A percentile compares a stretch with the other conserved stretches of the same genome.
These are phyloP conservation scores for Coccomyxa subellipsoidea DNA, from an alignment of 163 green algal species.

Conservation along the genomic window DNA sequence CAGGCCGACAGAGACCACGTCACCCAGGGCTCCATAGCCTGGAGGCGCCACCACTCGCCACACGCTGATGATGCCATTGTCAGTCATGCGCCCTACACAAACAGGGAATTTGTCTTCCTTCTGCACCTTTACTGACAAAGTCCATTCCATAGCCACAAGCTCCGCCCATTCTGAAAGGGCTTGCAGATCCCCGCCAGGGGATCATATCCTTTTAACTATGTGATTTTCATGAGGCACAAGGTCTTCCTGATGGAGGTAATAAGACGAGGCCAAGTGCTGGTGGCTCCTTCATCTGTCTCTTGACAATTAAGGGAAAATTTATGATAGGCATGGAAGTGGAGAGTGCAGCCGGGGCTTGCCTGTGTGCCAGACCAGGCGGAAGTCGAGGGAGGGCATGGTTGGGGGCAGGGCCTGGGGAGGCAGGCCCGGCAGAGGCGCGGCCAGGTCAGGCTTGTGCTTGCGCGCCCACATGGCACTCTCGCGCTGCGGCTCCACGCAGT, in stretches of 20 bases:
- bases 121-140: no score
- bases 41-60: slow-evolving; percentile 45
- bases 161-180: no score
- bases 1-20: slow-evolving; percentile 44
- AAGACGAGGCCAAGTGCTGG: no score
- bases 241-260: no score
- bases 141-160: no score
- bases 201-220: no score
- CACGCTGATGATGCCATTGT: slow-evolving; percentile 35
- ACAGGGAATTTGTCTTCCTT: no score
- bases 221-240: no score
- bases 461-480: not conserved
- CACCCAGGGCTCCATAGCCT: slow-evolving; percentile 51
- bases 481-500: slow-evolving; percentile 31
- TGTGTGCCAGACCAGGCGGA: slow-evolving; percentile 49
- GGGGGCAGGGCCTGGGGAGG: slow-evolving; percentile 43
- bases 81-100: not conserved
- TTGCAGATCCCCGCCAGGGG: no score
- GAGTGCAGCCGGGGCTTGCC: not conserved
- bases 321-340: not conserved
- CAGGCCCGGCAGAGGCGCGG: not conserved
- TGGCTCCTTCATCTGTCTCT: no score
- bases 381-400: slow-evolving; percentile 58
- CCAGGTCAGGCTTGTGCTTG: not conserved
- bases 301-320: no score